phyloP scores from a whole-genome alignment of 495 filamentous ascomycete species.

The Filosporella fistucella region DNA sequence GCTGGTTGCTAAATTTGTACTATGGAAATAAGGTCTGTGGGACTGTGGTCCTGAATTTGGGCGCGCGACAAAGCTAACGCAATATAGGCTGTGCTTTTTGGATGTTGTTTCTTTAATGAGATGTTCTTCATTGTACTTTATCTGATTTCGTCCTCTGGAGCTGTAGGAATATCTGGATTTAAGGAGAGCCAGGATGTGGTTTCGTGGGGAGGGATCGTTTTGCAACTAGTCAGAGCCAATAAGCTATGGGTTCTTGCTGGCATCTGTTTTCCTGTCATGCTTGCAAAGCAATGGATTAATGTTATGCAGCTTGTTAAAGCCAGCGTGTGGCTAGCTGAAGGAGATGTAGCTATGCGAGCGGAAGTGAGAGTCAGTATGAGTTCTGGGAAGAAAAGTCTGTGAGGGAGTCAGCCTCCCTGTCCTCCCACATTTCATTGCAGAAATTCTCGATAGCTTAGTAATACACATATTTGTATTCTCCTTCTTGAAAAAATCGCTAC shows the following conservation, averaged over 20 bases:
- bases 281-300: slow-evolving; percentile 87
- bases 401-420: too few species aligned
- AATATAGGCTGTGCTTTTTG: slow-evolving; percentile 82
- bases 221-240: slow-evolving; percentile 86
- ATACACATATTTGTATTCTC: too few species aligned
- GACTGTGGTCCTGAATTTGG: not conserved
- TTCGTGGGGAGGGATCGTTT: slow-evolving; percentile 83
- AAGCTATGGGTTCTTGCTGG: slow-evolving; percentile 91
- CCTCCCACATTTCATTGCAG: too few species aligned
- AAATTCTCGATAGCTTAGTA: too few species aligned
- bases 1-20: slow-evolving; percentile 83
- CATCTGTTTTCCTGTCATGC: slow-evolving; percentile 78
- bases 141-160: slow-evolving; percentile 82
- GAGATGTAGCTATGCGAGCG: too few species aligned
- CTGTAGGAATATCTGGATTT: not conserved
- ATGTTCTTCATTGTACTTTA: slow-evolving; percentile 96
- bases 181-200: too few species aligned
- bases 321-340: slow-evolving; percentile 84
- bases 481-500: too few species aligned
- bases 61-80: not conserved
- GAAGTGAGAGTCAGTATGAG: too few species aligned
- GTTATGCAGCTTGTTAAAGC: slow-evolving; percentile 91
- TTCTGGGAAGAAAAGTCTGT: too few species aligned
- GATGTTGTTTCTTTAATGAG: slow-evolving; percentile 86
- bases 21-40: slow-evolving; percentile 82